Evolutionary conservation across 2,329 filamentous ascomycete genomes (phyloP).

Genomic region (Botryotinia calthae): DNA sequence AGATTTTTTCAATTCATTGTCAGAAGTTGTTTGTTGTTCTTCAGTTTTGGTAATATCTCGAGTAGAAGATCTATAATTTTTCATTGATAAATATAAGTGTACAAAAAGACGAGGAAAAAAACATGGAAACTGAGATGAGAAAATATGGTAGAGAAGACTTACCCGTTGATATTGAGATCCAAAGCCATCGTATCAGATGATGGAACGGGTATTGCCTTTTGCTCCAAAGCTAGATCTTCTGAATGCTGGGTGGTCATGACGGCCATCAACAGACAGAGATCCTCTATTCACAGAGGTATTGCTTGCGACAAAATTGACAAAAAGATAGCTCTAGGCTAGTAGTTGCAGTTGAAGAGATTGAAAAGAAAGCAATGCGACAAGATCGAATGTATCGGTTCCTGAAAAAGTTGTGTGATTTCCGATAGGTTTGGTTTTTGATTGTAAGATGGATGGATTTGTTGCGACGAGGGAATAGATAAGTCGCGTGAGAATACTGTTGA

Average conservation of each 20-base stretch:
- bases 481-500: background rate
- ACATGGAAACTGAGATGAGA: slow-evolving; percentile 30
- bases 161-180: slow-evolving; percentile 57
- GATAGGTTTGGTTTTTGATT: background rate
- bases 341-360: background rate
- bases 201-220: slow-evolving; percentile 50
- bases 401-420: background rate
- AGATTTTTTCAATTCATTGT: slow-evolving; percentile 10
- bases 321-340: background rate
- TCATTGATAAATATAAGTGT: slow-evolving; percentile 38
- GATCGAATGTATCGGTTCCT: background rate
- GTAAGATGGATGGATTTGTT: background rate
- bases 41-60: slow-evolving; percentile 33
- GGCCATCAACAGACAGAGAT: slow-evolving; percentile 46
- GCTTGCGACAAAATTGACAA: slow-evolving; percentile 16
- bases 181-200: slow-evolving; percentile 51
- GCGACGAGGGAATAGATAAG: slow-evolving; percentile 1
- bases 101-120: slow-evolving; percentile 33
- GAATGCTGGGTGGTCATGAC: slow-evolving; percentile 50
- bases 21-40: slow-evolving; percentile 12
- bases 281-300: slow-evolving; percentile 27
- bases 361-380: slow-evolving; percentile 15
- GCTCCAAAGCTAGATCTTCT: slow-evolving; percentile 42
- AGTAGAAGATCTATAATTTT: slow-evolving; percentile 36
- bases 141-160: slow-evolving; percentile 43